Conservation (phyloP, 768 basidiomycete genomes). For the Pleurotus ostreatus region DNA sequence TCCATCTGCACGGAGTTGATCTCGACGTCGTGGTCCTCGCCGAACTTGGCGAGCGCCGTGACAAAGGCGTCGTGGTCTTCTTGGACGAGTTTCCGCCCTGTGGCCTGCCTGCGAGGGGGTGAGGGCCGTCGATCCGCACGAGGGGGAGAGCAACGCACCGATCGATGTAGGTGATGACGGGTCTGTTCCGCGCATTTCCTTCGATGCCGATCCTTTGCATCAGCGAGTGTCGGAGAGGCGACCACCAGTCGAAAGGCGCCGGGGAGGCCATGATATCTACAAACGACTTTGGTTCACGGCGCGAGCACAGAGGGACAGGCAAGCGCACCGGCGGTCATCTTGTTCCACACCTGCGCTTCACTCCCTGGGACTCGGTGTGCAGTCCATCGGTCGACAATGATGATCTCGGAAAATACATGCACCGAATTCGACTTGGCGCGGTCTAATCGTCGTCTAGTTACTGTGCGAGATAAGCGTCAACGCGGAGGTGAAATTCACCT, state of each 20-base stretch:
- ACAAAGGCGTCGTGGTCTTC: constrained; percentile 5
- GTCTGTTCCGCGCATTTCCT: background rate
- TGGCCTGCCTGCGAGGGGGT: background rate
- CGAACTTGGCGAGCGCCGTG: background rate
- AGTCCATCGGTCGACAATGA: constrained; percentile 7
- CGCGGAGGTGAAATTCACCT: background rate
- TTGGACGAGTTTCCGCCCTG: background rate
- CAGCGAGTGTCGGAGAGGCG: background rate
- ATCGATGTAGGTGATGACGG: constrained; percentile 7
- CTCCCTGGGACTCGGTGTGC: background rate
- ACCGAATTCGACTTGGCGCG: constrained; percentile 2
- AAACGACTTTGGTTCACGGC: background rate
- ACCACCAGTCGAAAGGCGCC: constrained; percentile 7
- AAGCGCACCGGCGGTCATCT: constrained; percentile 6
- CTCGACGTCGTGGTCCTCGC: background rate
- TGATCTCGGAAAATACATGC: background rate
- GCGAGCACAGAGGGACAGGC: background rate
- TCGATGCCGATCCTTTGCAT: constrained; percentile 2
- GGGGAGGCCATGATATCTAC: background rate
- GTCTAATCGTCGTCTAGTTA: background rate
- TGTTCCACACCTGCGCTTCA: constrained; percentile 7
- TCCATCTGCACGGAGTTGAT: constrained; percentile 4
- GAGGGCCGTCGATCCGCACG: background rate
- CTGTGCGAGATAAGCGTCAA: background rate
- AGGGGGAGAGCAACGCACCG: background rate